phyloP scores from a whole-genome alignment of 2,329 filamentous ascomycete genomes.

The Fusarium sp. region DNA sequence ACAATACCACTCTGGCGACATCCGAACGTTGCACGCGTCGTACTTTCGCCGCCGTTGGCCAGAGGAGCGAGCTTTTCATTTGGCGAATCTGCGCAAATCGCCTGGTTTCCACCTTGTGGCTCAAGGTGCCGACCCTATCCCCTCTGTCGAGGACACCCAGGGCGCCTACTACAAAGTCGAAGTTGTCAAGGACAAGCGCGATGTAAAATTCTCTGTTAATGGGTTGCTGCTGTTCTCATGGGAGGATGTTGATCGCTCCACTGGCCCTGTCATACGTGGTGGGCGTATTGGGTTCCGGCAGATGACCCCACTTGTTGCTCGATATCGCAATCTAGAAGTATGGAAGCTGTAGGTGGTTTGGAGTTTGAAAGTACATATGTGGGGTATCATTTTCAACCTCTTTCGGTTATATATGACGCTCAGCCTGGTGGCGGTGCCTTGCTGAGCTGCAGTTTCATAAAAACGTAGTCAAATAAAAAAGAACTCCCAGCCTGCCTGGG shows the following conservation, averaged over 20 bases:
- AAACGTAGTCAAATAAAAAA: too few species aligned
- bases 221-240: conserved; percentile 36
- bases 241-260: conserved; percentile 39
- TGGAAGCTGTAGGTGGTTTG: conserved; percentile 22
- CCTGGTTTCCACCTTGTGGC: conserved; percentile 44
- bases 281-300: conserved; percentile 43
- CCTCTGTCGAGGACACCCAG: conserved; percentile 36
- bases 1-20: conserved; percentile 46
- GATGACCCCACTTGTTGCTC: conserved; percentile 42
- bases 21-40: conserved; percentile 42
- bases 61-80: conserved; percentile 43
- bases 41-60: conserved; percentile 47
- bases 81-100: conserved; percentile 45
- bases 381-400: too few species aligned
- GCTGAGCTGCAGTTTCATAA: too few species aligned
- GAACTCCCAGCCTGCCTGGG: too few species aligned
- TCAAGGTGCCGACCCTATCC: conserved; percentile 44
- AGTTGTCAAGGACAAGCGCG: conserved; percentile 40
- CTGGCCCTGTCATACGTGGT: conserved; percentile 37
- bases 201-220: conserved; percentile 39
- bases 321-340: conserved; percentile 43
- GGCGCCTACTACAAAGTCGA: conserved; percentile 44
- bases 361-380: too few species aligned
- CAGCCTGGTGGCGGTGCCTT: too few species aligned
- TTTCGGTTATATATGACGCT: too few species aligned